phyloP scores from a whole-genome alignment of 1,284 basidiomycete genomes.

The Uromyces viciae-fabae region DNA sequence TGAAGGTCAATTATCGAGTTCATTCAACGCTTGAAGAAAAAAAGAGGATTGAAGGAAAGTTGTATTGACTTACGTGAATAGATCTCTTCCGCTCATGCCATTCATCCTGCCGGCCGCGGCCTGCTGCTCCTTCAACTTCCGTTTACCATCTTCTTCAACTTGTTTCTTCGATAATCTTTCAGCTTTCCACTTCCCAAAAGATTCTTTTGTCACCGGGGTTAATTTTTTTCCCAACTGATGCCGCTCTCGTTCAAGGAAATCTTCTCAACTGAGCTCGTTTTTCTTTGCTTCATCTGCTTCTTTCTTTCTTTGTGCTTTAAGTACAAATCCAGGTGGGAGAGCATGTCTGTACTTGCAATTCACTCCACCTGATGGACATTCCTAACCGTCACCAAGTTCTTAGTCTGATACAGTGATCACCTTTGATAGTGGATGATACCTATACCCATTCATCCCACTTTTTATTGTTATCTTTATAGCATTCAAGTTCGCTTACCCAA shows the following conservation, averaged over 20 bases:
- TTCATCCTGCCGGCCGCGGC: slow-evolving; percentile 81
- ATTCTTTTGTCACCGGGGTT: slow-evolving; percentile 91
- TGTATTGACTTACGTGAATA: slow-evolving; percentile 62
- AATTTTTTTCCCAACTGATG: slow-evolving; percentile 88
- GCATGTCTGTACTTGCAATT: slow-evolving; percentile 93
- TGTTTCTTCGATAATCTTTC: slow-evolving; percentile 81
- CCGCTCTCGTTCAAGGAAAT: slow-evolving; percentile 85
- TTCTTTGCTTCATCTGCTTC: slow-evolving; percentile 72
- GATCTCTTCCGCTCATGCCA: slow-evolving; percentile 91
- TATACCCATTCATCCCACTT: neutral
- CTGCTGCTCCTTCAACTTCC: slow-evolving; percentile 79
- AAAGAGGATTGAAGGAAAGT: slow-evolving; percentile 7
- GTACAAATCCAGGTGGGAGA: slow-evolving; percentile 81
- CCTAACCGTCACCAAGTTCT: slow-evolving; percentile 10
- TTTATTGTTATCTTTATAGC: neutral
- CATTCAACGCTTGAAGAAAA: slow-evolving; percentile 58
- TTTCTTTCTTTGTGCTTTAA: slow-evolving; percentile 53
- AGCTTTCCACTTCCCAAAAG: slow-evolving; percentile 91
- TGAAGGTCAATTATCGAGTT: slow-evolving; percentile 58
- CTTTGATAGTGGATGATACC: too few species aligned
- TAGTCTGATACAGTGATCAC: slow-evolving; percentile 13
- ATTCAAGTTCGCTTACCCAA: slow-evolving; percentile 59
- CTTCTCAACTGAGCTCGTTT: slow-evolving; percentile 79
- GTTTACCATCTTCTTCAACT: slow-evolving; percentile 73
- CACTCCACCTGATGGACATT: slow-evolving; percentile 70